Evolutionary conservation across 2,329 filamentous ascomycete genomes (phyloP).

Genomic region (Sporothrix humicola): DNA sequence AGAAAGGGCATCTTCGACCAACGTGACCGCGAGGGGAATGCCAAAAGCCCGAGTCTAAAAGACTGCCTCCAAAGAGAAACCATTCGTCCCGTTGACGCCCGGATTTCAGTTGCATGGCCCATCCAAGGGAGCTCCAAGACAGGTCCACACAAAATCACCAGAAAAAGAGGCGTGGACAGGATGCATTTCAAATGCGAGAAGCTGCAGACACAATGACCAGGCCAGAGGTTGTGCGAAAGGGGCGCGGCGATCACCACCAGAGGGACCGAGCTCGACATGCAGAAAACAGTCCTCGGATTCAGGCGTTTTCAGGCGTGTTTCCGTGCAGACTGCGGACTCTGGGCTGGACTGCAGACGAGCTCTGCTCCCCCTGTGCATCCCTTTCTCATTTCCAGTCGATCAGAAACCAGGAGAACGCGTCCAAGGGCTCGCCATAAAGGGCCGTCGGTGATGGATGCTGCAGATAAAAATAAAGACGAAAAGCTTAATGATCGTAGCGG

Average conservation of each 20-base stretch:
- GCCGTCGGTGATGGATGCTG: not conserved
- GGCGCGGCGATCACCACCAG: not conserved
- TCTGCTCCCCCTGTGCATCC: conserved; percentile 21
- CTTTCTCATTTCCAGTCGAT: conserved; percentile 27
- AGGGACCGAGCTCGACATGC: conserved; percentile 11
- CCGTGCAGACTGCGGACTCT: not conserved
- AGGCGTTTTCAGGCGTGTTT: conserved; percentile 13
- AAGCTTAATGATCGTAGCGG: not conserved
- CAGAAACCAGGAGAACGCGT: conserved; percentile 13
- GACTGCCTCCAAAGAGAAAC: not conserved
- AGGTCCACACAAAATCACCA: not conserved
- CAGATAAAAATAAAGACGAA: conserved; percentile 2
- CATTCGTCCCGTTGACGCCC: not conserved
- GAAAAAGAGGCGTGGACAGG: not conserved
- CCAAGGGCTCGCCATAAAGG: not conserved
- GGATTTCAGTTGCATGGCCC: not conserved
- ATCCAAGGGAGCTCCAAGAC: conserved; percentile 16
- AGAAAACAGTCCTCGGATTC: not conserved
- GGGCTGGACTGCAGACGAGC: not conserved
- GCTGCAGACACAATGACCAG: not conserved
- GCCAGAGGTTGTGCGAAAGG: conserved; percentile 9
- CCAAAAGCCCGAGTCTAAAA: no score
- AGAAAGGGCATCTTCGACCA: not conserved
- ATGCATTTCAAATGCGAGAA: not conserved
- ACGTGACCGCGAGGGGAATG: no score